Evolutionary conservation across 108 stramenopile genomes (phyloP), one percentile per base, ranked within the genome.

Genomic region (Cyclotella choctawhatcheeana): DNA sequence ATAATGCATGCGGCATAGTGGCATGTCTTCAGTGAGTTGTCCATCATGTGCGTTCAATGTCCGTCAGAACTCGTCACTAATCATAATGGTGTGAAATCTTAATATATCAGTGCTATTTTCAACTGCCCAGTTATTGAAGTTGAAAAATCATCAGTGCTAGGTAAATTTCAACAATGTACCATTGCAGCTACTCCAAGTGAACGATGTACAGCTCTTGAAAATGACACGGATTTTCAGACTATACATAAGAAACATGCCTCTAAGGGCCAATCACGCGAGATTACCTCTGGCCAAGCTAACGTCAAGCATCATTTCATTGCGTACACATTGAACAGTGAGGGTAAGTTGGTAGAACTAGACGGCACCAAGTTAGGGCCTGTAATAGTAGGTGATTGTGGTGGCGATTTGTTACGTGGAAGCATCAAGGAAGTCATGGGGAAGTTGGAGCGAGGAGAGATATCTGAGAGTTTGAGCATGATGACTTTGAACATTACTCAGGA

Each of bases 21-120:
- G 86, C 86, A 7, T 86, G 86, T 50, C 58, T 86, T 21, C 86
- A 86, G n/a, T n/a, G n/a, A n/a, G n/a, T n/a, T n/a, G n/a, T n/a
- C n/a, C n/a, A n/a, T n/a, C n/a, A n/a, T n/a, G n/a, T n/a, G n/a
- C n/a, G n/a, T n/a, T n/a, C n/a, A n/a, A n/a, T n/a, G n/a, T n/a
- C n/a, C n/a, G n/a, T n/a, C n/a, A n/a, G n/a, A n/a, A n/a, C n/a
- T n/a, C n/a, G n/a, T n/a, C n/a, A n/a, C n/a, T n/a, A n/a, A n/a
- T n/a, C n/a, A n/a, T n/a, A n/a, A n/a, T n/a, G n/a, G n/a, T n/a
- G n/a, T n/a, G n/a, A n/a, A n/a, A n/a, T n/a, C n/a, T n/a, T n/a
- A n/a, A n/a, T n/a, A n/a, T n/a, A n/a, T n/a, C n/a, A n/a, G n/a
- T 54, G 74, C 86, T 44, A 73, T 86, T 32, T 82, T 82, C 64